These are phyloP conservation scores for Aspergillus sp. DNA, from an alignment of 2,329 filamentous ascomycete species.

Conservation along the genomic window DNA sequence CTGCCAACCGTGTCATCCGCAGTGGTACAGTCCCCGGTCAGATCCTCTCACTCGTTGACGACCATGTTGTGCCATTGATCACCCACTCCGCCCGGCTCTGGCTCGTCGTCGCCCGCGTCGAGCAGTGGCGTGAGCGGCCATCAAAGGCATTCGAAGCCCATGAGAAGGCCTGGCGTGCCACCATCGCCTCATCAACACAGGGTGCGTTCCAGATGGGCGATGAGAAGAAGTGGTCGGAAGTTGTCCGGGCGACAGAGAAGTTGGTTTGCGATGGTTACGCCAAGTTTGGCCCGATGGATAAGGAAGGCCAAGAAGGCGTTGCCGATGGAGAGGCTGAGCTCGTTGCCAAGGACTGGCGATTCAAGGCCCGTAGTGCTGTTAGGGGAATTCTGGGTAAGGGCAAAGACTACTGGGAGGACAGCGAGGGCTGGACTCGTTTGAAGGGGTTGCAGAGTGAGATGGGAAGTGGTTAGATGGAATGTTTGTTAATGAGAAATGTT, in stretches of 20 bases:
- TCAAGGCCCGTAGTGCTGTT: slow-evolving; percentile 80
- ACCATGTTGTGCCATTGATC: slow-evolving; percentile 73
- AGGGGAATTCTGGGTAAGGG: slow-evolving; percentile 78
- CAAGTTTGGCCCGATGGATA: slow-evolving; percentile 63
- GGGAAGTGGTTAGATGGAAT: slow-evolving; percentile 5
- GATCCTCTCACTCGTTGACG: slow-evolving; percentile 69
- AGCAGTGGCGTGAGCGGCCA: slow-evolving; percentile 68
- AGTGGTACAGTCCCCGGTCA: slow-evolving; percentile 49
- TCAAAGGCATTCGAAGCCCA: slow-evolving; percentile 71
- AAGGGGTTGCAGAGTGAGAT: slow-evolving; percentile 36
- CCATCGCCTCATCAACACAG: slow-evolving; percentile 43
- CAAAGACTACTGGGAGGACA: slow-evolving; percentile 78
- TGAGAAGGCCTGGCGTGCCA: slow-evolving; percentile 83
- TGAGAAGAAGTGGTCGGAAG: slow-evolving; percentile 62
- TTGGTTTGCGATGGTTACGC: slow-evolving; percentile 74
- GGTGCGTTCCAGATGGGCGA: slow-evolving; percentile 49
- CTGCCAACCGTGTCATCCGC: slow-evolving; percentile 34
- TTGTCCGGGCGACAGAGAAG: slow-evolving; percentile 74
- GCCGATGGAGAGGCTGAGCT: slow-evolving; percentile 47
- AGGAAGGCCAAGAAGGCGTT: slow-evolving; percentile 49
- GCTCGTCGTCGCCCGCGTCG: slow-evolving; percentile 66
- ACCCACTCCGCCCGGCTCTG: slow-evolving; percentile 74
- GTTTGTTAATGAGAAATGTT: not conserved
- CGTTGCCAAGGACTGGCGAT: slow-evolving; percentile 78
- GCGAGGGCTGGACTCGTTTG: slow-evolving; percentile 33